Evolutionary conservation across 106 monocot species (phyloP).

Genomic region (Allium cepa): DNA sequence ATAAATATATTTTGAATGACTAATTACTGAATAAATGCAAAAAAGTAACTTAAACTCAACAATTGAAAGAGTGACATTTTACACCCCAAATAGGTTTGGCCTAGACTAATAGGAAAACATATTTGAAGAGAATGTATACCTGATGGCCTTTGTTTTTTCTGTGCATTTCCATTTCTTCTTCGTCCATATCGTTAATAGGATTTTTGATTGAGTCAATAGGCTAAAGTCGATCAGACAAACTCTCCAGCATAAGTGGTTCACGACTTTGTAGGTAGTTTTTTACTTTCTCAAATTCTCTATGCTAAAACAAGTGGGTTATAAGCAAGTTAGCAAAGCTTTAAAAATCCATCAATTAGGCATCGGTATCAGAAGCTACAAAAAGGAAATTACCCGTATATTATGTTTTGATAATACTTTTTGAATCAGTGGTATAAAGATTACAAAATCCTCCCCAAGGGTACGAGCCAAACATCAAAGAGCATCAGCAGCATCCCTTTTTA

Average conservation of each 20-base stretch:
- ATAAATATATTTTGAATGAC: no score
- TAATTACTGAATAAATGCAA: no score
- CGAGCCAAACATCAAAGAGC: constrained; percentile 86
- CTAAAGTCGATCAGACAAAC: constrained; percentile 24
- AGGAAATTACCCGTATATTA: constrained; percentile 52
- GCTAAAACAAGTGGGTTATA: constrained; percentile 23
- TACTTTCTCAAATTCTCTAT: constrained; percentile 90
- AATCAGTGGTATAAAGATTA: constrained; percentile 77
- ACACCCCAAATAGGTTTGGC: no score
- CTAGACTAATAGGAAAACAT: background rate
- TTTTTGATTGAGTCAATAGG: constrained; percentile 69
- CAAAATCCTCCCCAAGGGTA: constrained; percentile 93
- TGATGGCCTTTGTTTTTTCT: constrained; percentile 70
- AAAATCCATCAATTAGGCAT: no score
- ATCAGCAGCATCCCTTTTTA: constrained; percentile 86
- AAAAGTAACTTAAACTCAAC: no score
- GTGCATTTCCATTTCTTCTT: constrained; percentile 58
- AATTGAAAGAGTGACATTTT: no score
- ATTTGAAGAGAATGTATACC: constrained; percentile 29
- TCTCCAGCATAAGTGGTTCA: constrained; percentile 58
- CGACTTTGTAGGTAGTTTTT: constrained; percentile 50
- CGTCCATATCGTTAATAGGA: constrained; percentile 72
- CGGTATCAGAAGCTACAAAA: background rate
- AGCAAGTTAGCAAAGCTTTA: no score
- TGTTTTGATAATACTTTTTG: constrained; percentile 79